Base-by-base conservation (phyloP, 2,329 filamentous ascomycete species). In the Neurospora crassa region DNA sequence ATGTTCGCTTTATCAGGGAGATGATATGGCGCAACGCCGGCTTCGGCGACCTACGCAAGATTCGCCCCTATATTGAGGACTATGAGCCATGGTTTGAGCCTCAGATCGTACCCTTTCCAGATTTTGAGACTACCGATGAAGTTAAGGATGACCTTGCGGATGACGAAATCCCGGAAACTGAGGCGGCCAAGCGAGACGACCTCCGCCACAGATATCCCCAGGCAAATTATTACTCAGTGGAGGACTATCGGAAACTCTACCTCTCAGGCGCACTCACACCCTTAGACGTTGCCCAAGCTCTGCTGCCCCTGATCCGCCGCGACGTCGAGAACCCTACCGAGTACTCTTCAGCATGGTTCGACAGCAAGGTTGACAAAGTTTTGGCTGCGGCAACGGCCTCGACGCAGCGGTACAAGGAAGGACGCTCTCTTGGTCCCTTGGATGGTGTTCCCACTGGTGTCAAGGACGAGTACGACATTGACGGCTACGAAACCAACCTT, bases 401-500 rank as follows among this genome's bases (percentile, higher is more conserved):
- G 0, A 84, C 84, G 0, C 72, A 77, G 45, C 79, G 84, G 1
- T 86, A 86, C 76, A 81, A 85, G 74, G 82, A 86, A 67, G 86
- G 87, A 1, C 84, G 84, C 70, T 83, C 89, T 0, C 79, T 92
- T 3, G 87, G 90, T 0, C 84, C 87, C 0, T 82, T 94, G 0
- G 92, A 94, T 75, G 92, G 92, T 8, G 86, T 94, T 0, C 92
- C 91, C 0, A 87, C 93, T 5, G 90, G 88, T 0, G 86, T 93
- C 68, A 94, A 94, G 80, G 92, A 94, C 76, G 91, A 94, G 78
- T 88, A 92, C 68, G 89, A 93, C 77, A 80, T 95, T 34, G 87
- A 88, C n/a, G 92, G 91, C 0, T 94, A 95, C 78, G 84, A 84
- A 63, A 90, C 88, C 53, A 90, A 84, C 12, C 83, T 92, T 59